Percentiles rank a stretch among this genome's conserved stretches.
These are phyloP conservation scores for Ilex aquifolium DNA, from an alignment of 257 asterid species.

Conservation along the genomic window DNA sequence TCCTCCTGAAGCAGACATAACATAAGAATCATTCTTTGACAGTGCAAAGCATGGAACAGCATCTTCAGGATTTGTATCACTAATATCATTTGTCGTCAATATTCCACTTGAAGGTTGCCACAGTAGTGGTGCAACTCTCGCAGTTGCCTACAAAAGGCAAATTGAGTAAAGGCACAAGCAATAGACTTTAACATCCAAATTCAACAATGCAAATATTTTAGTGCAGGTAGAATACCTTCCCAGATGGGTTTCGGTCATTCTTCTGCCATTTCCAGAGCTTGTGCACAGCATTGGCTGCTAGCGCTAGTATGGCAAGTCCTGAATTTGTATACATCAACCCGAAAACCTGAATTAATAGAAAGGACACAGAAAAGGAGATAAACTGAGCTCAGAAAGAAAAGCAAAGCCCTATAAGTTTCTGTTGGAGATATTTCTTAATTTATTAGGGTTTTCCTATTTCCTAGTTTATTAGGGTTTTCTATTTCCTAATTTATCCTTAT, in stretches of 20 bases:
- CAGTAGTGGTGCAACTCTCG: slow-evolving; percentile 37
- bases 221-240: slow-evolving; percentile 34
- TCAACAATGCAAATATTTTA: background rate
- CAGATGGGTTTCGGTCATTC: slow-evolving; percentile 37
- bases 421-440: no score
- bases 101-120: slow-evolving; percentile 60
- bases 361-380: background rate
- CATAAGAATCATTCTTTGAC: slow-evolving; percentile 62
- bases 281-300: slow-evolving; percentile 59
- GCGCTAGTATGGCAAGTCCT: slow-evolving; percentile 50
- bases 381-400: background rate
- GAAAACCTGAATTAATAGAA: slow-evolving; percentile 30
- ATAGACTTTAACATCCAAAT: background rate
- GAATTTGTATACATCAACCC: slow-evolving; percentile 52
- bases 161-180: slow-evolving; percentile 6
- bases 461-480: no score
- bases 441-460: no score
- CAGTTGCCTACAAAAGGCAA: slow-evolving; percentile 39
- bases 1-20: slow-evolving; percentile 70
- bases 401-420: no score
- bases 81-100: slow-evolving; percentile 54
- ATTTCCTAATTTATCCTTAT: no score
- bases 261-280: slow-evolving; percentile 65
- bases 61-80: slow-evolving; percentile 47
- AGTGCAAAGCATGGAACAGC: slow-evolving; percentile 61